Conservation (phyloP, 2,329 filamentous ascomycete species). For the Corniculantispora saksenae region DNA sequence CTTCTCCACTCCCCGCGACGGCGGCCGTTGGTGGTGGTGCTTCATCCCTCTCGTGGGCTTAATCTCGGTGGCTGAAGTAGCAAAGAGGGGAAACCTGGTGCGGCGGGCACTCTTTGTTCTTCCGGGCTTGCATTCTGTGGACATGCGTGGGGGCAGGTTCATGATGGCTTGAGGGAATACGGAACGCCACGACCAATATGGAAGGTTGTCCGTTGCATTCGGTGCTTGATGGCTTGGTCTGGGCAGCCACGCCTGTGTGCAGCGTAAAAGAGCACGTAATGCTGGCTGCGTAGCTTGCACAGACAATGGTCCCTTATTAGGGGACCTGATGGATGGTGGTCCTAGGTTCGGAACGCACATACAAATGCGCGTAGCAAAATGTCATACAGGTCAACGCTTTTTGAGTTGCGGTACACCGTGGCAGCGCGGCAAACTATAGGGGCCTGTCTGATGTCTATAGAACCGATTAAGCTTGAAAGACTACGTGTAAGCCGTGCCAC, state of each 20-base stretch:
- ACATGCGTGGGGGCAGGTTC: neutral
- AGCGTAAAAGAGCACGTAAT: too few relatives aligned
- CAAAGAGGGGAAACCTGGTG: neutral
- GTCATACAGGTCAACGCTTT: neutral
- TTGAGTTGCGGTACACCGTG: neutral
- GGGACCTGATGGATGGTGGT: neutral
- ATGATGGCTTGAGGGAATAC: constrained; percentile 2
- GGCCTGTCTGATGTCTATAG: neutral
- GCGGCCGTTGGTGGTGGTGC: too few relatives aligned
- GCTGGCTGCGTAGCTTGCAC: neutral
- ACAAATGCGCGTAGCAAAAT: neutral
- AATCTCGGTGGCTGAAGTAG: constrained; percentile 14
- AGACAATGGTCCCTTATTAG: neutral
- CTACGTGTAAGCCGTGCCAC: neutral
- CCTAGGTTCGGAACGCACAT: neutral
- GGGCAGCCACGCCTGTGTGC: neutral
- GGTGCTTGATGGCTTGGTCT: constrained; percentile 7
- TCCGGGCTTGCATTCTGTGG: neutral
- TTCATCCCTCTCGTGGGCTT: neutral
- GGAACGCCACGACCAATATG: constrained; percentile 10
- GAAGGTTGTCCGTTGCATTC: constrained; percentile 13
- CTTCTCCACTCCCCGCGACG: neutral
- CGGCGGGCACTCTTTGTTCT: neutral
- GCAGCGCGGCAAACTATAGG: neutral
- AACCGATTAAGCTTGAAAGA: neutral